Evolutionary conservation across 2,329 filamentous ascomycete genomes (phyloP).

Genomic region (Microcyclospora pomicola): DNA sequence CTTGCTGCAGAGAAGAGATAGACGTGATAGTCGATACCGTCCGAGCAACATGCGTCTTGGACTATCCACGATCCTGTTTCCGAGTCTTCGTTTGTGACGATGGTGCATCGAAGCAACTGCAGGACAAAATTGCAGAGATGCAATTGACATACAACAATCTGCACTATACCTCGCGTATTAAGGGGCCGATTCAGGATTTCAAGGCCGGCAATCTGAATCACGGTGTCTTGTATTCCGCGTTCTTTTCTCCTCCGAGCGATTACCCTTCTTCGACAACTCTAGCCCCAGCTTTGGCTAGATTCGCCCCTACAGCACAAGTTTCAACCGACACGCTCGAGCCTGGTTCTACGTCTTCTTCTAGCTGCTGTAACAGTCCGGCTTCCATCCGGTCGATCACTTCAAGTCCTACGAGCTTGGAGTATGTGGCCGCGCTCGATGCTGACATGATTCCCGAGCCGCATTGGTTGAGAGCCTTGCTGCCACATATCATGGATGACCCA

Average conservation of each 20-base stretch:
- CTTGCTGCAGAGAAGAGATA: conserved; percentile 31
- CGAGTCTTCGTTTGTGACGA: conserved; percentile 30
- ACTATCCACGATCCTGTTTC: conserved; percentile 27
- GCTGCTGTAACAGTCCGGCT: neutral
- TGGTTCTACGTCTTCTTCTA: no score
- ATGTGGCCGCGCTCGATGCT: conserved; percentile 51
- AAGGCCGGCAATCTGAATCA: conserved; percentile 54
- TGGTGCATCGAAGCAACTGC: conserved; percentile 22
- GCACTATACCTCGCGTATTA: conserved; percentile 30
- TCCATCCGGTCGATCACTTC: no score
- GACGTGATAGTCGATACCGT: conserved; percentile 30
- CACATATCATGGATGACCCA: conserved; percentile 42
- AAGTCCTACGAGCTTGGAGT: conserved; percentile 27
- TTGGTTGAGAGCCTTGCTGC: conserved; percentile 47
- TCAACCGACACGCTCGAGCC: no score
- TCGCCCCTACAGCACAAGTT: no score
- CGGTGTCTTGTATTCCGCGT: conserved; percentile 21
- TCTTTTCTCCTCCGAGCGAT: neutral
- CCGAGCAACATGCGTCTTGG: conserved; percentile 24
- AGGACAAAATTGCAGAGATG: conserved; percentile 24
- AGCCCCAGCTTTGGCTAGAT: no score
- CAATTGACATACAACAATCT: conserved; percentile 25
- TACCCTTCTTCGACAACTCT: no score
- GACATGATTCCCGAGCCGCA: conserved; percentile 53
- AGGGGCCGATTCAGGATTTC: conserved; percentile 35